These are phyloP conservation scores for Umbelopsis vinacea DNA, from an alignment of 192 early-diverging fungal species.

Conservation along the genomic window DNA sequence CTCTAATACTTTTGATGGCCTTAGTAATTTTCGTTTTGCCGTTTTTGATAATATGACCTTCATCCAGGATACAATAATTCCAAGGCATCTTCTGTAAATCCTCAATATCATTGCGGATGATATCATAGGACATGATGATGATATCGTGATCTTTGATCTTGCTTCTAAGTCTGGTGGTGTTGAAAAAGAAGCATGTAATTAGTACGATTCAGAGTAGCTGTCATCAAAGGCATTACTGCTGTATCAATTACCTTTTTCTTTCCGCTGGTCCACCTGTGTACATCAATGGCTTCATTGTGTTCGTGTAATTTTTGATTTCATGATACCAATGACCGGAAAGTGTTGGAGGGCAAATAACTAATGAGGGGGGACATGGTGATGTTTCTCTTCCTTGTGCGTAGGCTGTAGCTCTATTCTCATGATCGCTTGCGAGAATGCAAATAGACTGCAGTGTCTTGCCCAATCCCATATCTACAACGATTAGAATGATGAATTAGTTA, in stretches of 20 bases:
- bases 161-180: slow-evolving; percentile 53
- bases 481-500: background rate
- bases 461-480: slow-evolving; percentile 87
- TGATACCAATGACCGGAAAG: slow-evolving; percentile 96
- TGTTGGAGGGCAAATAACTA: slow-evolving; percentile 97
- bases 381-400: slow-evolving; percentile 59
- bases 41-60: slow-evolving; percentile 98
- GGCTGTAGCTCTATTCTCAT: slow-evolving; percentile 67
- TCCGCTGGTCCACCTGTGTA: slow-evolving; percentile 87
- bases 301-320: slow-evolving; percentile 85
- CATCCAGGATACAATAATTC: slow-evolving; percentile 98
- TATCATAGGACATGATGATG: slow-evolving; percentile 96
- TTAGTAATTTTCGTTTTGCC: slow-evolving; percentile 92
- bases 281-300: slow-evolving; percentile 75
- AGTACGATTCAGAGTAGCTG: background rate
- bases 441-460: slow-evolving; percentile 98
- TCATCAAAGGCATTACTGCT: slow-evolving; percentile 5
- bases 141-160: slow-evolving; percentile 68
- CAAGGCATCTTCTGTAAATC: slow-evolving; percentile 69
- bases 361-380: slow-evolving; percentile 75
- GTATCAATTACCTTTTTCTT: slow-evolving; percentile 56
- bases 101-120: slow-evolving; percentile 95
- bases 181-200: slow-evolving; percentile 11
- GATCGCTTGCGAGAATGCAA: slow-evolving; percentile 92
- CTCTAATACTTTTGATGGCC: slow-evolving; percentile 86